phyloP scores from a whole-genome alignment of 2,329 filamentous ascomycete species.

The Monosporascus ibericus region DNA sequence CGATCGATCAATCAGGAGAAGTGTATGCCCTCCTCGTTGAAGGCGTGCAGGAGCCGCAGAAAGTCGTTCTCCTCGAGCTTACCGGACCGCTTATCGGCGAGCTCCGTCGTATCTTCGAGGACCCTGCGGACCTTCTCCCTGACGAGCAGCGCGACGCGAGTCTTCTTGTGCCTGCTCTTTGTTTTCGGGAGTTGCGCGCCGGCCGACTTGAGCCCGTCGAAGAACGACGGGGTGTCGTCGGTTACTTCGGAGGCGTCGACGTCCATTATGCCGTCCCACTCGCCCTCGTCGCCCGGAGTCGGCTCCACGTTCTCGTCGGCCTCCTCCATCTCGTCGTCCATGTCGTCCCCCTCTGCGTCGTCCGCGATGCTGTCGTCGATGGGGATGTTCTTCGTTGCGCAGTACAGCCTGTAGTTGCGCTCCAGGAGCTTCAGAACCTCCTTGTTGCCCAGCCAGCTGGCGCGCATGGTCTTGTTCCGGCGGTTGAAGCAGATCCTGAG shows the following conservation, averaged over 20 bases:
- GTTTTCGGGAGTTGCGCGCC: constrained; percentile 43
- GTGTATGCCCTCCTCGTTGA: constrained; percentile 90
- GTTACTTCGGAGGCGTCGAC: constrained; percentile 38
- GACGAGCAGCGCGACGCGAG: constrained; percentile 75
- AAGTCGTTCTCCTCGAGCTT: constrained; percentile 94
- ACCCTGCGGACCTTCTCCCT: constrained; percentile 81
- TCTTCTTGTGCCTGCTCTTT: constrained; percentile 68
- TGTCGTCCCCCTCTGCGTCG: constrained; percentile 32
- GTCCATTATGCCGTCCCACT: constrained; percentile 46
- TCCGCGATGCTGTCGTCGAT: constrained; percentile 61
- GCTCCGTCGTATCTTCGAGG: constrained; percentile 69
- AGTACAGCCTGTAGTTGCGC: constrained; percentile 84
- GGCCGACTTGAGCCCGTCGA: constrained; percentile 57
- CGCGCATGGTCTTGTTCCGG: constrained; percentile 85
- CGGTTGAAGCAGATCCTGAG: constrained; percentile 69
- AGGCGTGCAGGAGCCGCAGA: constrained; percentile 69
- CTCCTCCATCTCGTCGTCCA: constrained; percentile 31
- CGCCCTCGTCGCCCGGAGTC: constrained; percentile 37
- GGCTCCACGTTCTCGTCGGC: constrained; percentile 34
- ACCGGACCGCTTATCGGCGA: constrained; percentile 75
- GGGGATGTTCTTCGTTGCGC: constrained; percentile 75
- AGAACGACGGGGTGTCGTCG: constrained; percentile 77
- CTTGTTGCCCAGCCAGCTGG: constrained; percentile 72
- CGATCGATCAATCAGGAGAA: constrained; percentile 56
- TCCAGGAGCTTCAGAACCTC: constrained; percentile 80